phyloP scores from a whole-genome alignment of 1,139 yeast genomes.

The Entelexis paramagnoliae region DNA sequence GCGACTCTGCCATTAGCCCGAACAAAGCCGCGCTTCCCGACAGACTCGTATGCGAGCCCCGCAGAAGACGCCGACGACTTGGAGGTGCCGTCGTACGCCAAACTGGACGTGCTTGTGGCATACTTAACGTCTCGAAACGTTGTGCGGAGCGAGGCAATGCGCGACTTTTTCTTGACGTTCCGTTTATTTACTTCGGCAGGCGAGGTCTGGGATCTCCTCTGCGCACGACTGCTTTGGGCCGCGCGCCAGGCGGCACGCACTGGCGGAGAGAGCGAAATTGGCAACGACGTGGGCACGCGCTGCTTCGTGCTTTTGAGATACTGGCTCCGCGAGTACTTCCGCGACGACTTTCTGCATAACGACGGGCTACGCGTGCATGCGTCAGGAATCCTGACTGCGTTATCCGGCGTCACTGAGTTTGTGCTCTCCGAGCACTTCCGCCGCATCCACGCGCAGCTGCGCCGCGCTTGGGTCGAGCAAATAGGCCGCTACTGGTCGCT shows the following conservation, averaged over 20 bases:
- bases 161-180: conserved; percentile 80
- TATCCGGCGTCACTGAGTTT: conserved; percentile 28
- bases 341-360: conserved; percentile 36
- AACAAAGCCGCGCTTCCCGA: conserved; percentile 2
- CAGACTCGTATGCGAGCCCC: neutral
- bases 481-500: conserved; percentile 32
- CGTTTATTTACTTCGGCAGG: conserved; percentile 55
- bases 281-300: conserved; percentile 64
- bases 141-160: conserved; percentile 63
- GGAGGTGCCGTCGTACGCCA: conserved; percentile 21
- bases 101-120: conserved; percentile 39
- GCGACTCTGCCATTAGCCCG: conserved; percentile 13
- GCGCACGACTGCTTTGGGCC: conserved; percentile 67
- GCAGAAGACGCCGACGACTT: conserved; percentile 1
- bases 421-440: conserved; percentile 25
- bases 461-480: conserved; percentile 32
- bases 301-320: conserved; percentile 82
- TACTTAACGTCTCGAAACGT: conserved; percentile 70
- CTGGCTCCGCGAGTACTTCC: conserved; percentile 57
- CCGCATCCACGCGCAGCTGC: conserved; percentile 32
- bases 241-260: conserved; percentile 31
- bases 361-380: conserved; percentile 29
- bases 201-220: conserved; percentile 49
- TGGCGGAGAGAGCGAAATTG: conserved; percentile 28
- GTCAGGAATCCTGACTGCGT: conserved; percentile 27